Conservation (phyloP, 169 alveolate genomes). For the Cryptosporidium sp. region DNA sequence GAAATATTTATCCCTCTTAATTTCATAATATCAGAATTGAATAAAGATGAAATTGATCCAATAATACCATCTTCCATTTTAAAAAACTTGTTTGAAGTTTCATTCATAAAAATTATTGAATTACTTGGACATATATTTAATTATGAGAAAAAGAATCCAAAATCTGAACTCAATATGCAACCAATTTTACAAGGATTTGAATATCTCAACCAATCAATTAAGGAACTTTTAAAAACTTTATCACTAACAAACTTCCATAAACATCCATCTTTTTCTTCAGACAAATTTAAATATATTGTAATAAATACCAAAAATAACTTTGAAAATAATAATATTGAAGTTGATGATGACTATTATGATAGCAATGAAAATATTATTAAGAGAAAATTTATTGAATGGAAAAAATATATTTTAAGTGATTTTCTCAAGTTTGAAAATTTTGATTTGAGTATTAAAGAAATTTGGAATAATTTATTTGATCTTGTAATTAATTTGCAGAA, state of each 20-base stretch:
- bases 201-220: slow-evolving; percentile 15
- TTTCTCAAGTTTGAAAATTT: slow-evolving; percentile 18
- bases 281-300: neutral
- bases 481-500: slow-evolving; percentile 4
- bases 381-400: slow-evolving; percentile 53
- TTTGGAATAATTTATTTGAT: slow-evolving; percentile 48
- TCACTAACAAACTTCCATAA: neutral
- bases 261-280: neutral
- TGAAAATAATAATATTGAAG: neutral
- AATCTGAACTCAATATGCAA: neutral
- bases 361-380: neutral
- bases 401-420: slow-evolving; percentile 26
- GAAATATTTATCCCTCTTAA: slow-evolving; percentile 32
- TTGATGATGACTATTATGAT: neutral
- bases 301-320: neutral
- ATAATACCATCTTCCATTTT: neutral
- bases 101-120: slow-evolving; percentile 22
- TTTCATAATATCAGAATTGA: slow-evolving; percentile 19
- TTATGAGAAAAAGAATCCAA: slow-evolving; percentile 8
- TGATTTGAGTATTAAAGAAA: slow-evolving; percentile 8
- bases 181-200: slow-evolving; percentile 33
- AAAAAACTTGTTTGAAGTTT: slow-evolving; percentile 16
- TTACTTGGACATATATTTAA: slow-evolving; percentile 2
- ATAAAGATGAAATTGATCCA: neutral
- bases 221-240: neutral